These are phyloP conservation scores for Mycena leptocephala DNA, from an alignment of 768 basidiomycete genomes.

Conservation along the genomic window DNA sequence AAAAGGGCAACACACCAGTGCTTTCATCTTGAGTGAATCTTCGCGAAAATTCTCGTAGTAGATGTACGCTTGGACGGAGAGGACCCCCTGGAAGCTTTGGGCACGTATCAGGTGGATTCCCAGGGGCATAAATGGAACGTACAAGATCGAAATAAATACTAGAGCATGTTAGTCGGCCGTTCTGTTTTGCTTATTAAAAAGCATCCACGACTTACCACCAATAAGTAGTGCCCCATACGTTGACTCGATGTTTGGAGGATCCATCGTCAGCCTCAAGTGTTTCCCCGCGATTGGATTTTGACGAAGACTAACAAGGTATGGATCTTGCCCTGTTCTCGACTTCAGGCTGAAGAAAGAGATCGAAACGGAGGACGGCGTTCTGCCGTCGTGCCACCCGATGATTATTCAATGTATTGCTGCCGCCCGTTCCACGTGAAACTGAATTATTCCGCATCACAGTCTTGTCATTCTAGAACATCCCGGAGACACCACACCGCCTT, in stretches of 20 bases:
- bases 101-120: background rate
- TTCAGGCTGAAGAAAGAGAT: too few relatives aligned
- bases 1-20: slow-evolving; percentile 29
- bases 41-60: slow-evolving; percentile 23
- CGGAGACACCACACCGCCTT: too few relatives aligned
- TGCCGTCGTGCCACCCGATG: too few relatives aligned
- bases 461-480: too few relatives aligned
- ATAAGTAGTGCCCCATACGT: background rate
- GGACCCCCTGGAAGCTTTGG: slow-evolving; percentile 30
- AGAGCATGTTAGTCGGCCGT: background rate
- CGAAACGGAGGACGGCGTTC: too few relatives aligned
- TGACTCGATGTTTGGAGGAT: background rate
- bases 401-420: too few relatives aligned
- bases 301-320: too few relatives aligned
- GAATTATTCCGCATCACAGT: too few relatives aligned
- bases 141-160: background rate
- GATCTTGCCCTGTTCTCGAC: too few relatives aligned
- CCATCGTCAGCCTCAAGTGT: background rate
- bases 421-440: too few relatives aligned
- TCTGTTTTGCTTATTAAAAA: background rate
- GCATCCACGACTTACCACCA: background rate
- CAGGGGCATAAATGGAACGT: background rate
- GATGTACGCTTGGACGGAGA: slow-evolving; percentile 20
- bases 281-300: too few relatives aligned
- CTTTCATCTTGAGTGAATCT: slow-evolving; percentile 13